These are phyloP conservation scores for Solanum ossicruentum DNA, from an alignment of 257 asterid genomes.

Conservation along the genomic window DNA sequence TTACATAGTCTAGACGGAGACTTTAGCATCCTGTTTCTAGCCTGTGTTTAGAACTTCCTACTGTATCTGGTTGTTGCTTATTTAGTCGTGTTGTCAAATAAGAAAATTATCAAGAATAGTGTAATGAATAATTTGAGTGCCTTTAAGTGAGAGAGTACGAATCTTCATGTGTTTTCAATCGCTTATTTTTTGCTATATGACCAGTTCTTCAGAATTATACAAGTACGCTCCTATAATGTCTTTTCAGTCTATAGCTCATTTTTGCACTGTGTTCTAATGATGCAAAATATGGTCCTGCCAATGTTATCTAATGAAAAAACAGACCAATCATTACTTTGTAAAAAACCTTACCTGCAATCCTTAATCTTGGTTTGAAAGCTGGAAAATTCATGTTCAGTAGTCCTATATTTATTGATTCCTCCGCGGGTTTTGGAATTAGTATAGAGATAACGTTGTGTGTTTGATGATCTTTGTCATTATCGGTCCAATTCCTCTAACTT, in stretches of 20 bases:
- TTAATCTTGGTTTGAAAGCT: conserved; percentile 11
- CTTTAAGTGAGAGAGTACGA: background rate
- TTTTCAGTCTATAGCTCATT: background rate
- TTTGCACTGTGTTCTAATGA: background rate
- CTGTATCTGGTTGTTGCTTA: conserved; percentile 3
- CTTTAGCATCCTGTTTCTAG: background rate
- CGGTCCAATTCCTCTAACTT: background rate
- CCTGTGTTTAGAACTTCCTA: background rate
- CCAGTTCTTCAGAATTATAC: background rate
- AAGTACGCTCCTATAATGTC: background rate
- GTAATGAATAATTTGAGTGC: background rate
- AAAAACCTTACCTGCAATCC: conserved; percentile 14
- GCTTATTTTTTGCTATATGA: background rate
- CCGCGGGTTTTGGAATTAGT: background rate
- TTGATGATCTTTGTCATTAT: background rate
- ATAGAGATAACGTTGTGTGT: background rate
- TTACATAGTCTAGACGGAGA: background rate
- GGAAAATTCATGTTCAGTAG: background rate
- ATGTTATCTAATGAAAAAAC: background rate
- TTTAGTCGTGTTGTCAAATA: conserved; percentile 1
- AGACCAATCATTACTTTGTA: background rate
- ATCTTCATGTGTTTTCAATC: background rate
- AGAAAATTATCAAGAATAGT: background rate
- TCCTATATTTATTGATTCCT: background rate
- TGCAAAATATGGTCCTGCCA: background rate